Base-by-base conservation (phyloP, 1,284 basidiomycete species). In the Ganoderma resinaceum region DNA sequence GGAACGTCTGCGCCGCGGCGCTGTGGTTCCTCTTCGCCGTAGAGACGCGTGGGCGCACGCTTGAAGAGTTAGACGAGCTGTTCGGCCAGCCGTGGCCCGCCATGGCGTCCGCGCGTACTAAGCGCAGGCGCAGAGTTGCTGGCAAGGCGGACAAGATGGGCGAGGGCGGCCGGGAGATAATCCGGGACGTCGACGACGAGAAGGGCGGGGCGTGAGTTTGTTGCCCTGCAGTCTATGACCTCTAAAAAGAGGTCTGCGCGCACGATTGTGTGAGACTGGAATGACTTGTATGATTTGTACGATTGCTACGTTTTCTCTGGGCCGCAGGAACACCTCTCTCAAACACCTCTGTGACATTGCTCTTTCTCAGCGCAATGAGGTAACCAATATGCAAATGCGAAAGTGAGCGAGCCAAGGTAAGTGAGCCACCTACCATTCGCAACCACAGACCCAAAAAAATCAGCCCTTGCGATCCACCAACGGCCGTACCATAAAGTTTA, bases 21-120 rank as follows among this genome's bases (percentile, higher is more conserved):
- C 67, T 68, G 46, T 68, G 67, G 67, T 65, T 68, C 67, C 60
- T 68, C 26, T 68, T 68, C 62, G 60, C 62, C 58, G 67, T 65
- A 33, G 67, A 68, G 63, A 68, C 67, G 3, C 67, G 67, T 42
- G 67, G 67, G 0, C 58, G 67, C 59, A 68, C 67, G 42, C 67
- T 68, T 52, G 67, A 68, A 37, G 63, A 68, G 67, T 63, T 68
- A 63, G 67, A 68, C 63, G 67, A 38, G 52, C 37, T 65, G 8
- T 68, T 68, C 63, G 33, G 43, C 60, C 38, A 65, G 67, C 62
- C 62, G 11, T 68, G 67, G 67, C 67, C 67, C 23, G 67, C 67
- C 29, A 65, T 68, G 63, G 67, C 67, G 11, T 61, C 59, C 46
- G 46, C 46, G 9, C 46, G 20, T 8, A 6, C 12, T n/a, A n/a